phyloP scores from a whole-genome alignment of 1,139 yeast genomes.

The Oligophagozyma castellii region DNA sequence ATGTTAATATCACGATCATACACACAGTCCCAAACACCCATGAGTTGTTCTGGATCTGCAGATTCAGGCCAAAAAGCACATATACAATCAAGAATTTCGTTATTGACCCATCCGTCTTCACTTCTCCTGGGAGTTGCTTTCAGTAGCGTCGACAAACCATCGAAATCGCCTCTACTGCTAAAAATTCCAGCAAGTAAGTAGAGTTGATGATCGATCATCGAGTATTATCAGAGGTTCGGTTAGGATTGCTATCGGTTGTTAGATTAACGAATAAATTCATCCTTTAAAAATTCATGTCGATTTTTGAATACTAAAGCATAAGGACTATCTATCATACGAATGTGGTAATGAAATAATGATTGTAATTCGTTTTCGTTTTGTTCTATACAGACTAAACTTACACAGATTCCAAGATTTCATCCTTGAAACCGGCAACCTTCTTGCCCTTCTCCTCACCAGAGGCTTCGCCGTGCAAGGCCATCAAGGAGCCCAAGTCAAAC shows the following conservation, averaged over 20 bases:
- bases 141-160: constrained; percentile 6
- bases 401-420: constrained; percentile 76
- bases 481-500: constrained; percentile 78
- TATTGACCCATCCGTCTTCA: too few species aligned
- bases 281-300: too few species aligned
- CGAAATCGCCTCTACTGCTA: constrained; percentile 13
- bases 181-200: constrained; percentile 14
- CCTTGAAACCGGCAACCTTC: constrained; percentile 84
- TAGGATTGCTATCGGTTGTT: too few species aligned
- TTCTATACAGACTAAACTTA: constrained; percentile 32
- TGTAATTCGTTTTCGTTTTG: constrained; percentile 3
- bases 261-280: too few species aligned
- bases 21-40: too few species aligned
- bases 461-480: constrained; percentile 86
- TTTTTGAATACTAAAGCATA: too few species aligned
- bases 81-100: constrained; percentile 3
- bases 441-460: constrained; percentile 76
- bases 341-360: constrained; percentile 2
- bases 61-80: constrained; percentile 22
- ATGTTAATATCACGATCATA: too few species aligned
- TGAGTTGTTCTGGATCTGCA: constrained; percentile 20
- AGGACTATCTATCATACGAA: constrained; percentile 3
- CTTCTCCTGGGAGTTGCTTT: background rate
- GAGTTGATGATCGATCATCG: constrained; percentile 14
- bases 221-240: too few species aligned